These are phyloP conservation scores for Fusarium buxicola DNA, from an alignment of 2,329 filamentous ascomycete species.

Conservation along the genomic window DNA sequence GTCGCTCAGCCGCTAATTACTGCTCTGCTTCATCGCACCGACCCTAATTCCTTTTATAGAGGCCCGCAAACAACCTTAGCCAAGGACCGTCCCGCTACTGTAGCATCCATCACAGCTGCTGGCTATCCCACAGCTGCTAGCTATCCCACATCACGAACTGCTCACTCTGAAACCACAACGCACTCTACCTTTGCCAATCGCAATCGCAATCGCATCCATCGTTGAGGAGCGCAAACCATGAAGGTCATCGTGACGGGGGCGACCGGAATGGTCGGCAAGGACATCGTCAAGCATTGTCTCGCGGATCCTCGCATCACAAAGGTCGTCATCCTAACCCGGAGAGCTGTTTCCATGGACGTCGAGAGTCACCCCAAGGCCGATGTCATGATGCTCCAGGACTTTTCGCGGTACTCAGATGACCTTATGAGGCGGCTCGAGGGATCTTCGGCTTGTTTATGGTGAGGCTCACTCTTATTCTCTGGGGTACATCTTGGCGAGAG, in stretches of 20 bases:
- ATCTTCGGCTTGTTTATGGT: conserved; percentile 74
- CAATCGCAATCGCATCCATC: not conserved
- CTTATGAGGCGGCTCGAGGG: conserved; percentile 55
- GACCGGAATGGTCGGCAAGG: conserved; percentile 68
- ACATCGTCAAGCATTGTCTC: conserved; percentile 65
- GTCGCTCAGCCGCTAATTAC: conserved; percentile 6
- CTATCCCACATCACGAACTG: not conserved
- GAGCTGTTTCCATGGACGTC: conserved; percentile 56
- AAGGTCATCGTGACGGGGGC: conserved; percentile 69
- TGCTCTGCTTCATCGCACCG: not conserved
- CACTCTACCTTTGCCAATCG: not conserved
- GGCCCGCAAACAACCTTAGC: too few relatives aligned
- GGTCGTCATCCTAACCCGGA: conserved; percentile 63
- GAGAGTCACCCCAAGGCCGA: conserved; percentile 61
- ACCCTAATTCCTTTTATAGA: too few relatives aligned
- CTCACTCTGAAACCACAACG: not conserved
- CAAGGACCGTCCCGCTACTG: too few relatives aligned
- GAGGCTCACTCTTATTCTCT: conserved; percentile 47
- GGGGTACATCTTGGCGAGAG: not conserved
- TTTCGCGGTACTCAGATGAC: conserved; percentile 60
- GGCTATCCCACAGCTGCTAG: too few relatives aligned
- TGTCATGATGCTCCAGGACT: conserved; percentile 64
- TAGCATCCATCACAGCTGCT: too few relatives aligned
- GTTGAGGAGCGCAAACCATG: conserved; percentile 52
- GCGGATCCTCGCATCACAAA: conserved; percentile 61